Conservation (phyloP, 345 rosid genomes). For the Salix dunnii region DNA sequence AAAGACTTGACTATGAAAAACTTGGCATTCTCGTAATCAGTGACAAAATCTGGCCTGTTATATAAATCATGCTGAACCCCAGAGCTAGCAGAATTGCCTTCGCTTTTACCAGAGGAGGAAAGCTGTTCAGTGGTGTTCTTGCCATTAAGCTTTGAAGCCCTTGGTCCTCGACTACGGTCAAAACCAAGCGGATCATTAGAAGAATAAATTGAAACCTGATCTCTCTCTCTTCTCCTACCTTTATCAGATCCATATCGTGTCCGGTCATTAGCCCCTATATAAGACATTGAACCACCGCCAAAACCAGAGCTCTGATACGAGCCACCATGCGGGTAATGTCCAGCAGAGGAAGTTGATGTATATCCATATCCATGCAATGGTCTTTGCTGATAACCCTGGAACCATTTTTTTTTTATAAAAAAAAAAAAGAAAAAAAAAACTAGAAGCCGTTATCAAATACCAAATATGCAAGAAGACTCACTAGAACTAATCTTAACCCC, state of each 20-base stretch:
- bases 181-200: constrained; percentile 46
- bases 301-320: constrained; percentile 41
- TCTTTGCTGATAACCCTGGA: constrained; percentile 36
- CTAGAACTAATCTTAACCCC: neutral
- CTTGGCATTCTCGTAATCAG: constrained; percentile 55
- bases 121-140: constrained; percentile 34
- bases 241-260: constrained; percentile 38
- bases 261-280: constrained; percentile 40
- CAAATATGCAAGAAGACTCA: neutral
- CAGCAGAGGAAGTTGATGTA: constrained; percentile 43
- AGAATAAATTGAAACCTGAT: constrained; percentile 36
- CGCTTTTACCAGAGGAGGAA: constrained; percentile 33
- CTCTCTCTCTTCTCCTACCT: constrained; percentile 54
- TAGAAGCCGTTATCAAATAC: neutral
- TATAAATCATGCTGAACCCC: constrained; percentile 35
- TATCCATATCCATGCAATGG: constrained; percentile 43
- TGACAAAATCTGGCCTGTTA: constrained; percentile 48
- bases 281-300: constrained; percentile 27
- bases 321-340: constrained; percentile 42
- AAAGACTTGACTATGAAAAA: constrained; percentile 72
- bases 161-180: constrained; percentile 61
- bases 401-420: neutral
- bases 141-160: constrained; percentile 53
- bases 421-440: neutral
- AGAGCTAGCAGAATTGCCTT: constrained; percentile 30